Evolutionary conservation across 2,329 filamentous ascomycete species (phyloP).

Genomic region (Colletotrichum higginsianum): DNA sequence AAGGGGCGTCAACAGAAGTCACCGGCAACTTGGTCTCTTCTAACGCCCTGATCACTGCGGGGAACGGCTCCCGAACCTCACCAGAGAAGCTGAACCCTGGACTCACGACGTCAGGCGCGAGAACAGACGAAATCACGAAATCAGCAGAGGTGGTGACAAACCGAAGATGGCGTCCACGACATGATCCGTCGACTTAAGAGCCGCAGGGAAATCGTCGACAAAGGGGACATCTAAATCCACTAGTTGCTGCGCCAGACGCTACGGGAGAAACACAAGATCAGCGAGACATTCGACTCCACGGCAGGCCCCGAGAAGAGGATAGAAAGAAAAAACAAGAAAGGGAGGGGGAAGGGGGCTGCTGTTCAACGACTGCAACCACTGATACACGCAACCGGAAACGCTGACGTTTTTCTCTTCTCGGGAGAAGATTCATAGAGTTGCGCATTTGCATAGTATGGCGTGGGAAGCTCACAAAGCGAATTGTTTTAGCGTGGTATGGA

Average conservation of each 20-base stretch:
- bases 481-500: background rate
- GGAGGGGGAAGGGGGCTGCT: background rate
- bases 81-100: conserved; percentile 92
- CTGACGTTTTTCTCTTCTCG: conserved; percentile 32
- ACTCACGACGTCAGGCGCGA: conserved; percentile 31
- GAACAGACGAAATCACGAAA: background rate
- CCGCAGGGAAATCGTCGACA: conserved; percentile 80
- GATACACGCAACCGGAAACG: conserved; percentile 19
- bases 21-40: conserved; percentile 82
- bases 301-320: background rate
- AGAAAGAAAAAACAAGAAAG: background rate
- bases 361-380: conserved; percentile 15
- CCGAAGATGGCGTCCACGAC: conserved; percentile 95
- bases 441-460: conserved; percentile 33
- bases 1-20: conserved; percentile 92
- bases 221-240: conserved; percentile 88
- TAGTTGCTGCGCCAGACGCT: conserved; percentile 89
- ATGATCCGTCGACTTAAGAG: conserved; percentile 80
- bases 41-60: conserved; percentile 82
- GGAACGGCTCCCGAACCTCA: conserved; percentile 93
- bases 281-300: conserved; percentile 34
- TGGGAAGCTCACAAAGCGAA: conserved; percentile 11
- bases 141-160: conserved; percentile 51
- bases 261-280: conserved; percentile 48
- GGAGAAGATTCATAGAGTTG: conserved; percentile 12